Evolutionary conservation across 169 alveolate genomes (phyloP), one percentile per base, ranked within the genome.

Genomic region (Eimeria necatrix): DNA sequence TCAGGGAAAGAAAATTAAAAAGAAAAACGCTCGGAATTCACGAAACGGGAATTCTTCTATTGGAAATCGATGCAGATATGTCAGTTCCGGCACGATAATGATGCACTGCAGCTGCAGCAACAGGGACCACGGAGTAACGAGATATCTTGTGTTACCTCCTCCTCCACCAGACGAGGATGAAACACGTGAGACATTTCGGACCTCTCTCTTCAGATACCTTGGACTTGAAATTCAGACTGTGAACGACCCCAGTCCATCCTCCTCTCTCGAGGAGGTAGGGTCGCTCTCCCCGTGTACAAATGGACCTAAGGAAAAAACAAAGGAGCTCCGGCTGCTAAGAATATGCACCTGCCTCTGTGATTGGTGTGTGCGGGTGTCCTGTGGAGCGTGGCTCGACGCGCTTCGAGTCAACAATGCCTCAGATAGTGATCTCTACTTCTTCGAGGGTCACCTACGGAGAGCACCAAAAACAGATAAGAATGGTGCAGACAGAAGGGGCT

Each of bases 351-450:
- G 91, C 76, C 91, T 83, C 32, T 59, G 91, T 32, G 46, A 20
- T 4, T 48, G 9, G 26, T 83, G 91, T 24, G 59, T 83, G 4
- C 73, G 73, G 8, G 91, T 59, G 12, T 26, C 61, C 41, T 83
- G 73, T 68, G 91, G 91, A 41, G 48, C 68, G 3, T 83, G 91
- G 76, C 91, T 83, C 3, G 91, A 83, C 78, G 91, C 91, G 26
- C 91, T 83, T 26, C 73, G 91, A 9, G 91, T 83, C 6, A 41
- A 56, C 53, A 46, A 83, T 53, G 91, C 76, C 12, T 24, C 91
- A 4, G 91, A 83, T 56, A 83, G 91, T 16, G 73, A 83, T 24
- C 49, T 83, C 76, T 83, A 83, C 26, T 83, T 83, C 91, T 83
- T 83, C 14, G 59, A 83, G 76, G 78, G 53, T 12, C 76, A 83